Evolutionary conservation across 2,329 filamentous ascomycete species (phyloP).

Genomic region (Esteya vermicola): DNA sequence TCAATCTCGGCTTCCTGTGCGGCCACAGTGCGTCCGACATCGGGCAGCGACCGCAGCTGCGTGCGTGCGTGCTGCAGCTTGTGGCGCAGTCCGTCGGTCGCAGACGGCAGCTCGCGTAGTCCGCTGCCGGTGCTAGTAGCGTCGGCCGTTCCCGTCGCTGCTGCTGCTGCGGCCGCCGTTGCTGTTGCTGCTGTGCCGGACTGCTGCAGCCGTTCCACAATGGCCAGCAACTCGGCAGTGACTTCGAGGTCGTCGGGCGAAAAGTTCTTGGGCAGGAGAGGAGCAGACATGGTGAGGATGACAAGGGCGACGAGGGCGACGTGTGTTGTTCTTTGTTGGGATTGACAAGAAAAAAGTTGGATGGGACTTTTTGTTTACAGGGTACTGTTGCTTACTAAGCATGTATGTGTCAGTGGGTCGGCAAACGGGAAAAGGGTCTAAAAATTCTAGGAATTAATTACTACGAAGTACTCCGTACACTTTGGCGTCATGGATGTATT

Average conservation of each 20-base stretch:
- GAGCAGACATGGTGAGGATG: slow-evolving; percentile 22
- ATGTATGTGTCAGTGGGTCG: no score
- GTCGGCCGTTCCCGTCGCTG: slow-evolving; percentile 11
- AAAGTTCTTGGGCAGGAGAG: slow-evolving; percentile 48
- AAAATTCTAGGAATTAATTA: no score
- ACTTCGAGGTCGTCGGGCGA: slow-evolving; percentile 75
- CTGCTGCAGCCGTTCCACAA: slow-evolving; percentile 61
- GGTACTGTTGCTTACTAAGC: no score
- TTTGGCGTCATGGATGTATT: no score
- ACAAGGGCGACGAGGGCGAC: no score
- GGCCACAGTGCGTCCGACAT: slow-evolving; percentile 49
- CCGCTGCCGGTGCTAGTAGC: slow-evolving; percentile 17
- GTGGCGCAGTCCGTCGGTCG: slow-evolving; percentile 66
- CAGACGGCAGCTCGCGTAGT: slow-evolving; percentile 64
- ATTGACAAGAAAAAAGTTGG: no score
- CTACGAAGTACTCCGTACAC: no score
- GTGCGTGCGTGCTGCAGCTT: slow-evolving; percentile 66
- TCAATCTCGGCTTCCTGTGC: slow-evolving; percentile 61
- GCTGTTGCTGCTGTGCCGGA: slow-evolving; percentile 16
- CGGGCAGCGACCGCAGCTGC: slow-evolving; percentile 51
- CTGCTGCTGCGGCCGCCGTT: slow-evolving; percentile 19
- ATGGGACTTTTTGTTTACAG: no score
- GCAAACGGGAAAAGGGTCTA: no score
- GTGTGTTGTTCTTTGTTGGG: no score
- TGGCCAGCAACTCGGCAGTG: slow-evolving; percentile 64